These are phyloP conservation scores for Phytopythium delawarense DNA, from an alignment of 352 stramenopile genomes.

Conservation along the genomic window DNA sequence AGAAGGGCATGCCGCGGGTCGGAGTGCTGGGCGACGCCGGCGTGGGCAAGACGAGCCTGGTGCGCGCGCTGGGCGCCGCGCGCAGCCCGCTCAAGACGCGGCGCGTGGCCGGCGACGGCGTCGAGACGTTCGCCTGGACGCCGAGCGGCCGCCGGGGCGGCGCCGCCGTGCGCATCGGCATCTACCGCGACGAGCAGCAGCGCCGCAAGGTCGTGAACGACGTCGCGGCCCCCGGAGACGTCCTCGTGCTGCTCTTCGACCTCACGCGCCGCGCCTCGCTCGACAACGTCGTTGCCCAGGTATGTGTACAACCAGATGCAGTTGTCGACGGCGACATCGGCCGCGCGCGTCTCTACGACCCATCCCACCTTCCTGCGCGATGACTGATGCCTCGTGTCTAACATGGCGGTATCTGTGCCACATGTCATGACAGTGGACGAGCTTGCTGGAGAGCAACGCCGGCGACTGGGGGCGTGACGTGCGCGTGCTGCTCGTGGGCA, in stretches of 20 bases:
- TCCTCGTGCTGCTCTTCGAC: slow-evolving; percentile 52
- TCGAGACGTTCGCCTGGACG: slow-evolving; percentile 1
- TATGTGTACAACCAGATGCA: slow-evolving; percentile 1
- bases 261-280: slow-evolving; percentile 39
- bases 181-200: slow-evolving; percentile 11
- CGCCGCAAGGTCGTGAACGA: slow-evolving; percentile 7
- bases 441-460: slow-evolving; percentile 21
- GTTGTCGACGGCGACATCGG: neutral
- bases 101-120: neutral
- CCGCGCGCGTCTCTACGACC: neutral
- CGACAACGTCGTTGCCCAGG: slow-evolving; percentile 26
- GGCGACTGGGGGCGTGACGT: slow-evolving; percentile 4
- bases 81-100: neutral
- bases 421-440: slow-evolving; percentile 22
- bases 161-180: slow-evolving; percentile 3
- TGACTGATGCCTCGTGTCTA: neutral
- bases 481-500: slow-evolving; percentile 49
- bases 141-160: neutral
- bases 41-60: slow-evolving; percentile 50
- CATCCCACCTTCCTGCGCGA: neutral
- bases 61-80: slow-evolving; percentile 38
- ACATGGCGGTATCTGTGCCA: neutral
- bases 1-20: slow-evolving; percentile 17
- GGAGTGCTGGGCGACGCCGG: slow-evolving; percentile 33
- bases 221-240: slow-evolving; percentile 10